Base-by-base conservation (phyloP, 225 moss, liverwort and hornwort species). In the Sphagnum contortum region DNA sequence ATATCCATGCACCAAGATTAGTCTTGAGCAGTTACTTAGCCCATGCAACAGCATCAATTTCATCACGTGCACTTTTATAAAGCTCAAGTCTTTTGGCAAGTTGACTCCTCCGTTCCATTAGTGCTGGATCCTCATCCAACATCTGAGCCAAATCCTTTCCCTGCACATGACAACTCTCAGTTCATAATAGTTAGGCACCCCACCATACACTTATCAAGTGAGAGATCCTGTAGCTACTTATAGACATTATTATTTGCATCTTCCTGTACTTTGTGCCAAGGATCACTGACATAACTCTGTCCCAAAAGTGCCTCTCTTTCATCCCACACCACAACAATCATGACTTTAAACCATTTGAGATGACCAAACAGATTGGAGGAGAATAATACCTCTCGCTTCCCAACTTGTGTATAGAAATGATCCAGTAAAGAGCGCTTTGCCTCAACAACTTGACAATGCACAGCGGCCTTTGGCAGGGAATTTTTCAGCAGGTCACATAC, bases 11-110 rank as follows among this genome's bases (percentile, higher is more conserved):
- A 29, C 29, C 29, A 29, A 29, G 29, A 29, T 29, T 29, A 1
- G 29, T 29, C 29, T 29, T 29, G 29, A 29, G 29, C 29, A 29
- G 46, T 73, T 68, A 82, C 72, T 82, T 82, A 49, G 76, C 72
- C 82, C 82, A 82, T 29, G 82, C 74, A 52, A 82, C 82, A 48
- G 82, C 63, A 59, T 82, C 82, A n/a, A 82, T 82, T 29, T 82
- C 82, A 49, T 82, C 78, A 44, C 82, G 78, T 47, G 82, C 82
- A 47, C 67, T 82, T 73, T 73, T 82, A 68, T 82, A 82, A 8
- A 82, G 70, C 62, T 82, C 78, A 56, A 82, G 56, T 57, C 79
- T 77, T 57, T 71, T 78, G 4, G 82, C 71, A 54, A 74, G 61
- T 55, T 72, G 47, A 12, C 58, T 75, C 57, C 82, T 72, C 29